phyloP scores from a whole-genome alignment of 306 rosid genomes.

The Cucurbita moschata region DNA sequence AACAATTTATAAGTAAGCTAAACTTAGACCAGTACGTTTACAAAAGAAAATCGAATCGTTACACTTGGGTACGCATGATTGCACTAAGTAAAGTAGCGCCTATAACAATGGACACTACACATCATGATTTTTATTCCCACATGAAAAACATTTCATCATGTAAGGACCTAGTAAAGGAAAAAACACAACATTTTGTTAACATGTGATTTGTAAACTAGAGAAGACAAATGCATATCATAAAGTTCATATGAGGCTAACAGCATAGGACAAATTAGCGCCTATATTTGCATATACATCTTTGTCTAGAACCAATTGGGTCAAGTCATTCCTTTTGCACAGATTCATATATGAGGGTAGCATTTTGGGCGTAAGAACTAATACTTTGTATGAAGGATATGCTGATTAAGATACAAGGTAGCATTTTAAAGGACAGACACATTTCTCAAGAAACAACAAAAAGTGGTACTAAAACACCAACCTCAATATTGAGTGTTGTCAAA shows the following conservation, averaged over 20 bases:
- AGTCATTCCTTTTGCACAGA: background rate
- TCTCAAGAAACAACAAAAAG: background rate
- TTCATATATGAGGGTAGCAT: background rate
- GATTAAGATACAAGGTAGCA: background rate
- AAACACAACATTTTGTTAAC: background rate
- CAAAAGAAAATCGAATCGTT: too few species aligned
- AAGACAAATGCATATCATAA: background rate
- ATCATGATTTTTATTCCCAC: background rate
- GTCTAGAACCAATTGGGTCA: background rate
- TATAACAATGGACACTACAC: background rate
- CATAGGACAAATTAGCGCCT: background rate
- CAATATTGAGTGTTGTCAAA: conserved; percentile 59
- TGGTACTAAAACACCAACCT: conserved; percentile 21
- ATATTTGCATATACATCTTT: background rate
- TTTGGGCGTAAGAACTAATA: background rate
- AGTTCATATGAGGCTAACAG: background rate
- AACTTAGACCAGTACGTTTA: too few species aligned
- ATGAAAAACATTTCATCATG: background rate
- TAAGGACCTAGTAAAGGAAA: background rate
- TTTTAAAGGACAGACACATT: background rate
- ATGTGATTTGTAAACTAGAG: background rate
- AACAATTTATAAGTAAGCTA: too few species aligned
- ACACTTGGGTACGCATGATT: too few species aligned
- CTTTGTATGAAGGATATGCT: background rate
- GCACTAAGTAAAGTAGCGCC: background rate